Conservation (phyloP, 192 early-diverging fungal species). For the Podila epicladia region DNA sequence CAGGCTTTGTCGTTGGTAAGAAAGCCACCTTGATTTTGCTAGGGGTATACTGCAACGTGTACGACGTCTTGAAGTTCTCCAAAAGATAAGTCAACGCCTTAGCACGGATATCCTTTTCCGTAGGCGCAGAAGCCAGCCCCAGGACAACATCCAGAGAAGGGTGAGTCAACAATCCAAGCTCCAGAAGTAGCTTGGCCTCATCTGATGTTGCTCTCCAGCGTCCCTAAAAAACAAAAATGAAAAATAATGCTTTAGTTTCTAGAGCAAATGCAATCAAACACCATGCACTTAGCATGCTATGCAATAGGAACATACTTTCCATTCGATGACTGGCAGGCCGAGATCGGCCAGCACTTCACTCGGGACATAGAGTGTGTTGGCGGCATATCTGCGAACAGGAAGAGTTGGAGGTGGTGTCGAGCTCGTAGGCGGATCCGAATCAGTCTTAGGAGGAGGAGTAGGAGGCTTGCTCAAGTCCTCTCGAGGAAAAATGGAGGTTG, state of each 20-base stretch:
- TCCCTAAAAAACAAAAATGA: not conserved
- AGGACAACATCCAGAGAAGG: slow-evolving; percentile 56
- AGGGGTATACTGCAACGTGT: slow-evolving; percentile 62
- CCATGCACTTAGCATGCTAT: not conserved
- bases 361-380: slow-evolving; percentile 75
- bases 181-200: slow-evolving; percentile 55
- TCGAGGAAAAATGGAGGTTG: slow-evolving; percentile 74
- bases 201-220: slow-evolving; percentile 33
- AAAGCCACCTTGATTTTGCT: slow-evolving; percentile 61
- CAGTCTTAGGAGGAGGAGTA: slow-evolving; percentile 18
- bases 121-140: slow-evolving; percentile 39
- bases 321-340: slow-evolving; percentile 73
- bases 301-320: slow-evolving; percentile 57
- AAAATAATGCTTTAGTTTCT: not conserved
- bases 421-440: slow-evolving; percentile 1
- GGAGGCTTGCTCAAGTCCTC: slow-evolving; percentile 47
- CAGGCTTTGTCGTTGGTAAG: slow-evolving; percentile 62
- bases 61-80: slow-evolving; percentile 70
- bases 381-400: slow-evolving; percentile 59
- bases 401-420: slow-evolving; percentile 29
- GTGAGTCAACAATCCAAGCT: slow-evolving; percentile 58
- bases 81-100: slow-evolving; percentile 75
- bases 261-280: not conserved
- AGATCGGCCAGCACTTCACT: slow-evolving; percentile 64
- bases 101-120: slow-evolving; percentile 43